phyloP scores from a whole-genome alignment of 495 filamentous ascomycete genomes.

The Bacidia gigantensis region DNA sequence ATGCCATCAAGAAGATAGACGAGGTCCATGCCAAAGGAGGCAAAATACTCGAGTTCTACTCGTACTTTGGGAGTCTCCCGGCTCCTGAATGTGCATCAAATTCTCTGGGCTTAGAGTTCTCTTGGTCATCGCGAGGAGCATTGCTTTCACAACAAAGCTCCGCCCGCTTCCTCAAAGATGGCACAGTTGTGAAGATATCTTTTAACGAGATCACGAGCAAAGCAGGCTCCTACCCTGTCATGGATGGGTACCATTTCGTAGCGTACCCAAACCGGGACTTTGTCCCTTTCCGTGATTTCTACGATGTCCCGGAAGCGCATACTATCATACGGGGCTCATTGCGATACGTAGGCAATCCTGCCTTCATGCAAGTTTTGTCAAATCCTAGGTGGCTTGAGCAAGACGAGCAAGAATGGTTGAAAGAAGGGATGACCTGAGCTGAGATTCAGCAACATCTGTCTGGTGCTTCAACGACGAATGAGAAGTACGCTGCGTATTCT shows the following conservation, averaged over 20 bases:
- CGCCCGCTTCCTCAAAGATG: background rate
- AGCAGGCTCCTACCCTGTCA: conserved; percentile 7
- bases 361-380: conserved; percentile 16
- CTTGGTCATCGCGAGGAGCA: conserved; percentile 7
- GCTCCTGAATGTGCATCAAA: conserved; percentile 7
- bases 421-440: conserved; percentile 6
- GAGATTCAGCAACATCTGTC: background rate
- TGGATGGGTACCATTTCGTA: conserved; percentile 40
- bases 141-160: conserved; percentile 6
- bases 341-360: conserved; percentile 17
- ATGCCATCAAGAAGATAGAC: conserved; percentile 3
- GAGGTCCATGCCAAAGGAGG: conserved; percentile 1
- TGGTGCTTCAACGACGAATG: background rate
- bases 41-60: background rate
- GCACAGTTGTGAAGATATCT: conserved; percentile 3
- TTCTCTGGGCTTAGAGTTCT: conserved; percentile 10
- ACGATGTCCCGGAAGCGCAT: conserved; percentile 33
- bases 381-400: conserved; percentile 15
- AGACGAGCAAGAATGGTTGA: conserved; percentile 8
- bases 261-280: conserved; percentile 92
- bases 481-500: background rate
- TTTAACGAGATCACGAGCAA: conserved; percentile 1
- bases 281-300: conserved; percentile 70
- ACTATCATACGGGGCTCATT: conserved; percentile 17
- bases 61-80: conserved; percentile 4